A percentile compares a stretch with the other conserved stretches of the same genome.
These are phyloP conservation scores for Neurospora sp. DNA, from an alignment of 495 filamentous ascomycete species.

Conservation along the genomic window DNA sequence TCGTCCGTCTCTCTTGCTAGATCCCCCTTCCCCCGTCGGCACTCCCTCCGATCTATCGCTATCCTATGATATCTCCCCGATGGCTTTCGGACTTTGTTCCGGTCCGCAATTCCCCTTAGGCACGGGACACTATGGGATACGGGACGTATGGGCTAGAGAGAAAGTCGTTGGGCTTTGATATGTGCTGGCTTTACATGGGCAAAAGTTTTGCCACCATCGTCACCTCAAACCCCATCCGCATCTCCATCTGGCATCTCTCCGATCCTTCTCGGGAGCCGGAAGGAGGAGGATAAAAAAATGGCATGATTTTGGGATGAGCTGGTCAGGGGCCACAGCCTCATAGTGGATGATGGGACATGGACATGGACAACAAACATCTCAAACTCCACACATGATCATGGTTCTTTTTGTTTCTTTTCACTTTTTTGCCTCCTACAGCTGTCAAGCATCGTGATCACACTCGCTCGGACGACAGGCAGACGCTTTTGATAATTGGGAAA, in stretches of 20 bases:
- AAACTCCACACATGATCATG: background rate
- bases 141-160: background rate
- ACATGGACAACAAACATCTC: background rate
- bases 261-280: background rate
- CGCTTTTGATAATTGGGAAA: background rate
- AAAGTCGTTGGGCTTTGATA: background rate
- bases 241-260: background rate
- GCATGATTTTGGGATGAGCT: background rate
- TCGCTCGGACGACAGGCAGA: background rate
- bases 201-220: background rate
- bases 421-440: background rate
- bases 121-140: background rate
- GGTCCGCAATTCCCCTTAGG: background rate
- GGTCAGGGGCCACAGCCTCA: background rate
- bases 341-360: background rate
- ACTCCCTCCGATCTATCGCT: background rate
- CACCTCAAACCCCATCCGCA: background rate
- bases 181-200: background rate
- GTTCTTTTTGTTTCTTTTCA: background rate
- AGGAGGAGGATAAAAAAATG: background rate
- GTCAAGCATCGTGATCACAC: background rate
- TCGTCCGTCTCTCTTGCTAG: background rate
- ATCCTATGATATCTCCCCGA: background rate
- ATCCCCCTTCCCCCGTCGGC: background rate
- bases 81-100: background rate